A percentile compares a stretch with the other conserved stretches of the same genome.
These are phyloP conservation scores for Phyllostachys edulis DNA, from an alignment of 176 grass and related monocot species.

Conservation along the genomic window DNA sequence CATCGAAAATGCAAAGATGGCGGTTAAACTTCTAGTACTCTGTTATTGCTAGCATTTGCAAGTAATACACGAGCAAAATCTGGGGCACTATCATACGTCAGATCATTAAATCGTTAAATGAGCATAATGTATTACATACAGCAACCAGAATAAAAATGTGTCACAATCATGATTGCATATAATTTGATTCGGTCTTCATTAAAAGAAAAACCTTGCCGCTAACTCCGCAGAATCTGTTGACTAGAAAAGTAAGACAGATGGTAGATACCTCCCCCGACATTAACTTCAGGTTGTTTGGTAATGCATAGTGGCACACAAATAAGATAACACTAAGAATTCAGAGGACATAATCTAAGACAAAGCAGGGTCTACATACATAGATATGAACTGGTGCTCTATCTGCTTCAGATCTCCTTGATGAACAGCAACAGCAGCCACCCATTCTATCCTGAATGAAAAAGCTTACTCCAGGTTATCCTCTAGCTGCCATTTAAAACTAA, in stretches of 20 bases:
- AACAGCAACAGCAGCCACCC: conserved; percentile 89
- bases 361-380: conserved; percentile 54
- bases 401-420: conserved; percentile 53
- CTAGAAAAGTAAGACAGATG: background rate
- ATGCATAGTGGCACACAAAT: background rate
- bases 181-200: background rate
- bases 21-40: background rate
- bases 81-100: background rate
- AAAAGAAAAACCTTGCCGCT: background rate
- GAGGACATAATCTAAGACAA: background rate
- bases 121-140: background rate
- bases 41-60: conserved; percentile 1
- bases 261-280: background rate
- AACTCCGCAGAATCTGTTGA: background rate
- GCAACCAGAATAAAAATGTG: background rate
- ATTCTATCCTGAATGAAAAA: conserved; percentile 49
- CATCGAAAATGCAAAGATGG: conserved; percentile 15
- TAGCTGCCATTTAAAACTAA: conserved; percentile 39
- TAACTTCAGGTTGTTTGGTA: background rate
- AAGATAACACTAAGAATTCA: background rate
- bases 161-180: background rate
- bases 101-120: conserved; percentile 14
- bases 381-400: conserved; percentile 59
- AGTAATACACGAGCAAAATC: background rate
- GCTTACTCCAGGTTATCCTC: conserved; percentile 29